Evolutionary conservation across 805 yeast genomes (phyloP), one percentile per base, ranked within the genome.

Genomic region (Nematodospora valgi): DNA sequence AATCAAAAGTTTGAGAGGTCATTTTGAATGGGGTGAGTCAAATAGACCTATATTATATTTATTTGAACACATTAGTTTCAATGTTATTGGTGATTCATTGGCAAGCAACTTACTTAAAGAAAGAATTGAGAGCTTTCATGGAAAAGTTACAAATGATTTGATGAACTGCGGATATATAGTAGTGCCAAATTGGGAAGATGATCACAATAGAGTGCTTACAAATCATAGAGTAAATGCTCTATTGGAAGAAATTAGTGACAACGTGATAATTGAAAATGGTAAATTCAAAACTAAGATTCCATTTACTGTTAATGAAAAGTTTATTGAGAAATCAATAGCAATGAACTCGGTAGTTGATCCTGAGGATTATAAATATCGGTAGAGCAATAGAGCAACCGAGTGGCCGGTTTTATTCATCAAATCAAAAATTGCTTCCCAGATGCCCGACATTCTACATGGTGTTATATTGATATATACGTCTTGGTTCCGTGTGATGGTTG

Each of bases 41-140:
- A 39, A 42, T 2, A 23, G 42, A n/a, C 54, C 62, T 4, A 34
- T 52, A 38, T 19, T 56, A 27, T 54, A 56, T 34, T 39, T 72
- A 17, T 72, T 77, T 31, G 28, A 47, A 6, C 59, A 54, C 3
- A 47, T 70, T 11, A 47, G 32, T 1, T 60, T 72, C 23, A 63
- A 46, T 36, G 41, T 75, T 2, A 46, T 58, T 1, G 38, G 42
- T 11, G 23, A 32, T 2, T 34, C 27, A 32, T 26, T 33, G 37
- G 19, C 32, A 14, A 32, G 39, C 11, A 39, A 41, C 9, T 41
- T 47, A 14, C 17, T 55, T 20, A 23, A 38, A 5, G 52, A 56
- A 19, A 58, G 73, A 11, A 58, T 62, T 21, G 47, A 54, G 15
- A 66, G 73, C 32, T 80, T 76, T 16, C 85, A 78, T 1, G 56